These are phyloP conservation scores for Podospora pseudoanserina DNA, from an alignment of 495 filamentous ascomycete species.

Conservation along the genomic window DNA sequence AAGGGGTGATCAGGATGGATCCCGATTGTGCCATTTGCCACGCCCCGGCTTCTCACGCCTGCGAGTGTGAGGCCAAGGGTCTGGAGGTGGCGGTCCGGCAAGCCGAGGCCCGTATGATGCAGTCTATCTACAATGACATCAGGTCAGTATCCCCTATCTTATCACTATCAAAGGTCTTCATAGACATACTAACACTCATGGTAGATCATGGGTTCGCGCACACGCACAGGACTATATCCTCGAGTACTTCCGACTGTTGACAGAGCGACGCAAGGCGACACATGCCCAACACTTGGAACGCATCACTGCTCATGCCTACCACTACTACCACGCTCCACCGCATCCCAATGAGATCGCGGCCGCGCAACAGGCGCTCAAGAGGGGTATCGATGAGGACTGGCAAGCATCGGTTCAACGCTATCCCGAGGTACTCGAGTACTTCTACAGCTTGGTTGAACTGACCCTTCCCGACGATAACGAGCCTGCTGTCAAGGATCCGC, in stretches of 20 bases:
- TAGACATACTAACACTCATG: conserved; percentile 24
- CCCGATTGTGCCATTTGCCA: conserved; percentile 71
- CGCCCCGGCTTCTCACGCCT: conserved; percentile 57
- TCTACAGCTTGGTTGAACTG: conserved; percentile 61
- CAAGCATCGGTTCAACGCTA: conserved; percentile 63
- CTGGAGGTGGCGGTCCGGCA: conserved; percentile 63
- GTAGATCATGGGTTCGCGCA: conserved; percentile 63
- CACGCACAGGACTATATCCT: conserved; percentile 69
- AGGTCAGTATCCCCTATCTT: conserved; percentile 43
- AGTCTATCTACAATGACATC: conserved; percentile 59
- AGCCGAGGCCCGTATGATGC: conserved; percentile 62
- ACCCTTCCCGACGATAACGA: conserved; percentile 55
- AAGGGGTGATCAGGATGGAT: conserved; percentile 56
- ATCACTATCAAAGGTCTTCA: background rate
- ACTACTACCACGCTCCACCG: conserved; percentile 53
- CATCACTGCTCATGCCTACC: conserved; percentile 54
- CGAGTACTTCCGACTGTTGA: conserved; percentile 60
- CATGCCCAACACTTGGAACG: conserved; percentile 54
- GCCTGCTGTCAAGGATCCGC: conserved; percentile 51
- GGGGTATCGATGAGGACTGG: conserved; percentile 73
- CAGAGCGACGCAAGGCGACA: conserved; percentile 55
- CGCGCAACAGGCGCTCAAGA: conserved; percentile 58
- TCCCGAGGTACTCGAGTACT: conserved; percentile 71
- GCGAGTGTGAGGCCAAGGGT: conserved; percentile 66
- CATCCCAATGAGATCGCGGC: conserved; percentile 56